phyloP scores from a whole-genome alignment of 805 yeast species.

The Naumovozyma dairenensis region DNA sequence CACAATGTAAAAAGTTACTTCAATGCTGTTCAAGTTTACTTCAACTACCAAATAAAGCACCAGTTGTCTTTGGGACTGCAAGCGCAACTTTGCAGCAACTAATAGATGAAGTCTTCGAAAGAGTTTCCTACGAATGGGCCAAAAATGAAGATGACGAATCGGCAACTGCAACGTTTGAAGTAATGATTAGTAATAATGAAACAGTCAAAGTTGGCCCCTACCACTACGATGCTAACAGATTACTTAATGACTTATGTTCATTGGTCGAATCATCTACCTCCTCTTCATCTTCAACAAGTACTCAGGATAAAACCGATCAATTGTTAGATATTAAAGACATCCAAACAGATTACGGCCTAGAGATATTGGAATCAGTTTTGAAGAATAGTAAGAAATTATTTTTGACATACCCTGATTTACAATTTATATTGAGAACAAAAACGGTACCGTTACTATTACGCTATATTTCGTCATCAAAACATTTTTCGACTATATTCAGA shows the following conservation, averaged over 20 bases:
- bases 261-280: constrained; percentile 23
- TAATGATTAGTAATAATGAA: constrained; percentile 39
- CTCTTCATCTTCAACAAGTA: constrained; percentile 26
- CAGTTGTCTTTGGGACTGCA: constrained; percentile 81
- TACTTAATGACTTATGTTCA: constrained; percentile 65
- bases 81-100: constrained; percentile 88
- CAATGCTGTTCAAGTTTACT: constrained; percentile 57
- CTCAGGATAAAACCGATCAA: neutral
- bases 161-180: constrained; percentile 23
- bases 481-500: constrained; percentile 63
- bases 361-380: constrained; percentile 70
- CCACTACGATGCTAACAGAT: constrained; percentile 59
- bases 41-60: constrained; percentile 56
- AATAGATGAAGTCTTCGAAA: constrained; percentile 70
- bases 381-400: constrained; percentile 53
- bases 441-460: constrained; percentile 71
- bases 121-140: constrained; percentile 26
- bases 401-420: constrained; percentile 50
- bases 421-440: constrained; percentile 52
- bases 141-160: constrained; percentile 12
- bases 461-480: constrained; percentile 41
- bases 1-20: constrained; percentile 46
- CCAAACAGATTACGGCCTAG: constrained; percentile 64
- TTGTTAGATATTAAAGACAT: constrained; percentile 44
- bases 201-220: constrained; percentile 37